Conservation (phyloP, 2,329 filamentous ascomycete species). For the Aureobasidium sp. region DNA sequence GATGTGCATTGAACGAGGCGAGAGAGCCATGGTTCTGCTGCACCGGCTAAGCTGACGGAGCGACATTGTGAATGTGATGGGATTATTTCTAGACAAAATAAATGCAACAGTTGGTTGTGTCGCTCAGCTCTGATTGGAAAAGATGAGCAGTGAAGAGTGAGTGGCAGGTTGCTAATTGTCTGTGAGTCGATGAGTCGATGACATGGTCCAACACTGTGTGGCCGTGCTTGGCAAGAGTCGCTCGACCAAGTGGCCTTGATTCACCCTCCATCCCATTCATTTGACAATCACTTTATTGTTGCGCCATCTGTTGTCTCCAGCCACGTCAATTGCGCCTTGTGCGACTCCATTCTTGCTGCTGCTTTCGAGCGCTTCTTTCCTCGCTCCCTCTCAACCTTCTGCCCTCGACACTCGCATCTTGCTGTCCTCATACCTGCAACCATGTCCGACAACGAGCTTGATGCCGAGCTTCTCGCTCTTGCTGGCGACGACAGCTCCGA, state of each 20-base stretch:
- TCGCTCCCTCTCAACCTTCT: background rate
- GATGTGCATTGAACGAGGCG: constrained; percentile 7
- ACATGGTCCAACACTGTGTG: too few relatives aligned
- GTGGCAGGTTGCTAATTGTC: too few relatives aligned
- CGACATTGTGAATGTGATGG: background rate
- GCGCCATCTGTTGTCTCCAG: constrained; percentile 10
- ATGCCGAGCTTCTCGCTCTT: constrained; percentile 88
- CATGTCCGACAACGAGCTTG: constrained; percentile 72
- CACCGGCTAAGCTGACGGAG: constrained; percentile 9
- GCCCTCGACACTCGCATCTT: background rate
- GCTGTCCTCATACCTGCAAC: constrained; percentile 22
- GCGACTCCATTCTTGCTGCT: background rate
- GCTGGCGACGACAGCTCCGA: constrained; percentile 60
- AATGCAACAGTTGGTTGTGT: too few relatives aligned
- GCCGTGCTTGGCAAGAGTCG: background rate
- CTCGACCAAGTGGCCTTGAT: background rate
- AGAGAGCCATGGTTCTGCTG: background rate
- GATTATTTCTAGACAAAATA: background rate
- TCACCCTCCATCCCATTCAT: background rate
- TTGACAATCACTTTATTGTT: constrained; percentile 10
- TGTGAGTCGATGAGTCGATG: too few relatives aligned
- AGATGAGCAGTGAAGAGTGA: too few relatives aligned
- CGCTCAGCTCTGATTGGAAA: too few relatives aligned
- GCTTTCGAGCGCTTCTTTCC: background rate
- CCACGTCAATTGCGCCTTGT: background rate